Evolutionary conservation across 169 alveolate genomes (phyloP).

Genomic region (Perkinsus chesapeaki): DNA sequence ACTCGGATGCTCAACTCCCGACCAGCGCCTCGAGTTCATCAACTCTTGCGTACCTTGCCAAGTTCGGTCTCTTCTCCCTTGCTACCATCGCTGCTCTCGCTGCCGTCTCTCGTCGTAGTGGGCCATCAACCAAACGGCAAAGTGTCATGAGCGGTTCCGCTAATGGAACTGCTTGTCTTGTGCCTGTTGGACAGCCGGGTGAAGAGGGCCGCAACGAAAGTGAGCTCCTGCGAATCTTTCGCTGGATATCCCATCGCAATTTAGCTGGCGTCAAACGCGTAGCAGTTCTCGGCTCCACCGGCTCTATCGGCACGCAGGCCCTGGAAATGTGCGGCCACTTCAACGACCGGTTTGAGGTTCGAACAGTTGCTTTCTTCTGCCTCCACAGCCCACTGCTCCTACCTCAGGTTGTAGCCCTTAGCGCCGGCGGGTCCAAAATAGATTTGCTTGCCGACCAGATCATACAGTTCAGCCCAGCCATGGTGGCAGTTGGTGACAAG

Average conservation of each 20-base stretch:
- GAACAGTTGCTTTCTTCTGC: conserved; percentile 31
- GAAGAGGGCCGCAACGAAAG: not conserved
- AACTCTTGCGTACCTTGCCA: not conserved
- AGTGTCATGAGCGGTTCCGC: not conserved
- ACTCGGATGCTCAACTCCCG: not conserved
- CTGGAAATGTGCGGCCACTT: conserved; percentile 44
- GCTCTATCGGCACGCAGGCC: conserved; percentile 65
- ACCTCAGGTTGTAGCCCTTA: not conserved
- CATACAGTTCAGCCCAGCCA: conserved; percentile 38
- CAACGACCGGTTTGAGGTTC: conserved; percentile 50
- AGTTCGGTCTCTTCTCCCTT: not conserved
- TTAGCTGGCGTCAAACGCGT: not conserved
- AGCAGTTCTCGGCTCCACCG: conserved; percentile 53
- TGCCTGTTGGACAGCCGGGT: not conserved
- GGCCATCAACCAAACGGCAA: not conserved
- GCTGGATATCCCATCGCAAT: too few relatives aligned
- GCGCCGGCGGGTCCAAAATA: conserved; percentile 48
- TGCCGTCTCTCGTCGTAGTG: not conserved
- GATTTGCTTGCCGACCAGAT: conserved; percentile 50
- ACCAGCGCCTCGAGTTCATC: not conserved
- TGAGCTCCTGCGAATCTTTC: too few relatives aligned
- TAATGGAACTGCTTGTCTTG: not conserved
- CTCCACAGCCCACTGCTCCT: not conserved
- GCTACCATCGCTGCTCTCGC: not conserved
- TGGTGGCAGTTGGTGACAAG: conserved; percentile 38